phyloP scores from a whole-genome alignment of 2,329 filamentous ascomycete genomes.

The Cytospora paraplurivora region DNA sequence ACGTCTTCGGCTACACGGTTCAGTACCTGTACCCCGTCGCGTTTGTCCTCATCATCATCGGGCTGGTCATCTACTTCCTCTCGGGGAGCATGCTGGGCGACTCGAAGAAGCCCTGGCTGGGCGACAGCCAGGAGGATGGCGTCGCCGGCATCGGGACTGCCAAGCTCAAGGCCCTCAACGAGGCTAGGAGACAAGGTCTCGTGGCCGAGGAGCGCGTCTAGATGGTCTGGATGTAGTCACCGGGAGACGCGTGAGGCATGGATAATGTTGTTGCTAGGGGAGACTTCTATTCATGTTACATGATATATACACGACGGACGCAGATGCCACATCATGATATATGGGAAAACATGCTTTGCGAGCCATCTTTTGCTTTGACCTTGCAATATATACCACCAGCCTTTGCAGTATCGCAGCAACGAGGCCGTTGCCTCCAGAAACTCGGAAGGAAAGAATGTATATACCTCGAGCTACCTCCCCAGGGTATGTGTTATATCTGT shows the following conservation, averaged over 20 bases:
- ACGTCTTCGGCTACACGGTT: constrained; percentile 77
- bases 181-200: constrained; percentile 48
- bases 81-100: constrained; percentile 82
- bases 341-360: too few species aligned
- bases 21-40: constrained; percentile 95
- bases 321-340: too few species aligned
- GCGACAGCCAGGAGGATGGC: constrained; percentile 79
- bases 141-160: constrained; percentile 82
- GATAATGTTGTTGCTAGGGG: neutral
- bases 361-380: too few species aligned
- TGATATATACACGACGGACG: too few species aligned
- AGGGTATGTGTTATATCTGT: too few species aligned
- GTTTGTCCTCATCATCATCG: constrained; percentile 87
- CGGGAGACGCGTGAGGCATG: too few species aligned
- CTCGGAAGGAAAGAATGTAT: too few species aligned
- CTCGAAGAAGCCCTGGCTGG: constrained; percentile 92
- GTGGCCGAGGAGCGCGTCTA: constrained; percentile 27
- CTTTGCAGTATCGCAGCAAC: too few species aligned
- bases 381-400: too few species aligned
- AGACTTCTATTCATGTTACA: too few species aligned
- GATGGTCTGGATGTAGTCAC: neutral
- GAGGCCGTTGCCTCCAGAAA: too few species aligned
- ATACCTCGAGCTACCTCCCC: too few species aligned
- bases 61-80: constrained; percentile 85
- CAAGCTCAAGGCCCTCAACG: constrained; percentile 70